Base-by-base conservation (phyloP, 2,329 filamentous ascomycete species). In the Colletotrichum echinochloae region DNA sequence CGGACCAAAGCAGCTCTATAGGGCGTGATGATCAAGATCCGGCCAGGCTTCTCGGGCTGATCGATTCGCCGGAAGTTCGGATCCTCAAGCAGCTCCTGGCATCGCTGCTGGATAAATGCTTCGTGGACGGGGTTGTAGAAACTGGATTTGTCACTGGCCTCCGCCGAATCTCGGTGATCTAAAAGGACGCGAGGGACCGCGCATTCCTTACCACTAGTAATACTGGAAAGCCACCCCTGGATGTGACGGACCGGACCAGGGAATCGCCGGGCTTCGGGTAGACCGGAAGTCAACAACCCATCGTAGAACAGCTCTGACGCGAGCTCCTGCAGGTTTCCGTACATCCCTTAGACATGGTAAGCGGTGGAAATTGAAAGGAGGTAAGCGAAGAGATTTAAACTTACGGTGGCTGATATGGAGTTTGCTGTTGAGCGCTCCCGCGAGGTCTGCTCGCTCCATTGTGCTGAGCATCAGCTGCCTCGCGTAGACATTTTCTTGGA, bases 1-100 rank as follows among this genome's bases (percentile, higher is more conserved):
- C 81, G 75, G 0, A 72, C 66, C 5, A 79, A 75, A 0, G 84
- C 79, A 0, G 79, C 76, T 23, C 79, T 82, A 73, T 86, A 86
- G 0, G 84, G 84, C 0, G 83, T 80, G 14, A 84, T 77, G 1
- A 86, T 80, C 66, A 86, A 77, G n/a, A 86, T 79, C 0, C 76
- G 79, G 0, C 83, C 83, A 0, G 76, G 75, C 16, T 73, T 55
- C 1, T 55, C 61, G 0, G 64, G 28, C 3, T 76, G 72, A 0
- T 76, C 75, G 0, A 80, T 70, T 14, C 76, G 78, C 5, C 70
- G 70, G 52, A 86, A 85, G 0, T 74, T 18, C 0, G 70, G 20
- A 59, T 82, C 78, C 4, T 64, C 41, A 3, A 84, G 65, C 0
- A 84, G 74, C 35, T 76, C 73, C 12, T 73, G 60, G 0, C 79